Conservation (phyloP, 768 basidiomycete genomes). For the Tylopilus felleus region DNA sequence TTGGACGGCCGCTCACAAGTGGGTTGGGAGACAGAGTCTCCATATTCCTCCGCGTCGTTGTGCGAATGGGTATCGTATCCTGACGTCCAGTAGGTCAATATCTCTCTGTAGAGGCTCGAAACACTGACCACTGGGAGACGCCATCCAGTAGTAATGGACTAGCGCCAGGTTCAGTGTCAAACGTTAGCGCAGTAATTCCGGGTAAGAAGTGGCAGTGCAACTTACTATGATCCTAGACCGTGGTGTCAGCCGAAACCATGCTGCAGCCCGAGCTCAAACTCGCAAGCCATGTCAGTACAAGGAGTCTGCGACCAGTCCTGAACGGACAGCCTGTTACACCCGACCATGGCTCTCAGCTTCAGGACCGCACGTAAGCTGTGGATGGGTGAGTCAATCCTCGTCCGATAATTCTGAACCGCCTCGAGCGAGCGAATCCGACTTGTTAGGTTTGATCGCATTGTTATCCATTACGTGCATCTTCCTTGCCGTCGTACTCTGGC, state of each 20-base stretch:
- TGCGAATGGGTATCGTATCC: conserved; percentile 2
- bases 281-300: background rate
- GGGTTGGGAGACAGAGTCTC: background rate
- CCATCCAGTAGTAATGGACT: conserved; percentile 6
- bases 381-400: conserved; percentile 28
- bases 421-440: background rate
- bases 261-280: background rate
- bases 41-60: background rate
- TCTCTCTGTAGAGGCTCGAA: background rate
- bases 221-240: background rate
- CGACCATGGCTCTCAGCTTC: conserved; percentile 42
- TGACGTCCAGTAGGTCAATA: background rate
- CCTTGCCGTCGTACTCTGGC: conserved; percentile 35
- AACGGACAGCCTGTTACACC: background rate
- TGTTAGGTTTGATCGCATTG: conserved; percentile 34
- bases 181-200: too few relatives aligned
- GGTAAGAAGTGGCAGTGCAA: conserved; percentile 13
- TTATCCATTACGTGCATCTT: conserved; percentile 35
- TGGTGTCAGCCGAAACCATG: background rate
- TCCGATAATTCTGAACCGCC: background rate
- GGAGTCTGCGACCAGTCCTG: background rate
- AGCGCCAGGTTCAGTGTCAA: background rate
- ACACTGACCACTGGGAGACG: conserved; percentile 10
- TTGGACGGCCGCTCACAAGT: conserved; percentile 14
- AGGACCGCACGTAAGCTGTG: conserved; percentile 41